These are phyloP conservation scores for Prunus fruticosa DNA, from an alignment of 306 rosid genomes.

Conservation along the genomic window DNA sequence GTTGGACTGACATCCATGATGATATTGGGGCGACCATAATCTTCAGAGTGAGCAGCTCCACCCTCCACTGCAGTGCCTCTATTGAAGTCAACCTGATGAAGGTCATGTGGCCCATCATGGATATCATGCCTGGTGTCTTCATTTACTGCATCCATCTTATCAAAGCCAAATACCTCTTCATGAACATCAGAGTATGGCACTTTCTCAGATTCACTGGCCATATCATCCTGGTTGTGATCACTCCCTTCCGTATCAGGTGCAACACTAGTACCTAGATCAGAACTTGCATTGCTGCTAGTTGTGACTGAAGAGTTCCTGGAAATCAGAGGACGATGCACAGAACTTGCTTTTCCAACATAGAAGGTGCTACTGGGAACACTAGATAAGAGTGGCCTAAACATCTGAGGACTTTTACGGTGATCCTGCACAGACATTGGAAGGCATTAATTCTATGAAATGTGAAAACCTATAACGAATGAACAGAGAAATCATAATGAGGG, in stretches of 20 bases:
- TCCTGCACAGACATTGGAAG: slow-evolving; percentile 50
- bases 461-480: slow-evolving; percentile 1
- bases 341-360: slow-evolving; percentile 62
- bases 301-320: slow-evolving; percentile 77
- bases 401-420: slow-evolving; percentile 65
- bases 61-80: slow-evolving; percentile 28
- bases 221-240: slow-evolving; percentile 66
- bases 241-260: slow-evolving; percentile 57
- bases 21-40: slow-evolving; percentile 24
- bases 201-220: slow-evolving; percentile 51
- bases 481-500: background rate
- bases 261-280: slow-evolving; percentile 54
- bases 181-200: slow-evolving; percentile 47
- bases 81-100: slow-evolving; percentile 26
- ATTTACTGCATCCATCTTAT: slow-evolving; percentile 59
- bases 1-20: slow-evolving; percentile 34
- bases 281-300: slow-evolving; percentile 74
- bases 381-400: slow-evolving; percentile 89
- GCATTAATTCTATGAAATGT: slow-evolving; percentile 19
- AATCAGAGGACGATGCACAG: slow-evolving; percentile 59
- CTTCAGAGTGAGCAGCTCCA: slow-evolving; percentile 33
- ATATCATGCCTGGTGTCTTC: slow-evolving; percentile 34
- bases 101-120: slow-evolving; percentile 29
- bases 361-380: slow-evolving; percentile 84
- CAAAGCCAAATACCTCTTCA: slow-evolving; percentile 72